These are phyloP conservation scores for Kondoa malvinella DNA, from an alignment of 768 basidiomycete genomes.

Conservation along the genomic window DNA sequence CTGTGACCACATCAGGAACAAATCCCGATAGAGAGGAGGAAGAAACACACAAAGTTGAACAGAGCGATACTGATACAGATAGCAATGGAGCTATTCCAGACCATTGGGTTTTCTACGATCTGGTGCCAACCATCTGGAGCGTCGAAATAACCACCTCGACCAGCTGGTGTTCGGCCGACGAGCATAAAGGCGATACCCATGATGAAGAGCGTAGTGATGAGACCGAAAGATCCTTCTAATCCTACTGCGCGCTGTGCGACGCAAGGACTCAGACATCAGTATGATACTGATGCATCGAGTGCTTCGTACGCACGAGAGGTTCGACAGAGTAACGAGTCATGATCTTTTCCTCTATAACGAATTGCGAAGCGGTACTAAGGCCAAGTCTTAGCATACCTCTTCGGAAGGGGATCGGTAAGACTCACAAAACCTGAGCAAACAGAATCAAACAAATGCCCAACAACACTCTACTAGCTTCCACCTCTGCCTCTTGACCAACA, in stretches of 20 bases:
- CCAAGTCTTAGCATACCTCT: neutral
- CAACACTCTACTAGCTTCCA: constrained; percentile 12
- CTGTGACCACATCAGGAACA: neutral
- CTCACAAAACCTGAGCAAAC: constrained; percentile 88
- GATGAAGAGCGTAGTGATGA: constrained; percentile 55
- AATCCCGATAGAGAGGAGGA: constrained; percentile 37
- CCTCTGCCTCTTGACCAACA: constrained; percentile 9
- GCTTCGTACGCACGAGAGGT: constrained; percentile 44
- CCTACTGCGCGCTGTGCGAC: constrained; percentile 52
- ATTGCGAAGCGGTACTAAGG: constrained; percentile 70
- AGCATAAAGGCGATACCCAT: constrained; percentile 51
- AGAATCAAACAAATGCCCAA: constrained; percentile 70
- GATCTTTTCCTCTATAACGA: constrained; percentile 93
- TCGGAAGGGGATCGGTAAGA: constrained; percentile 18
- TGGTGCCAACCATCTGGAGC: constrained; percentile 75
- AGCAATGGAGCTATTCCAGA: constrained; percentile 12
- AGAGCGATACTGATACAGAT: constrained; percentile 40
- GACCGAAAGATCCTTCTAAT: constrained; percentile 81
- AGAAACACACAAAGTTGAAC: constrained; percentile 46
- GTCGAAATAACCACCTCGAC: constrained; percentile 52
- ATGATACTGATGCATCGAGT: constrained; percentile 65
- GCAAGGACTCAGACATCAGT: constrained; percentile 77
- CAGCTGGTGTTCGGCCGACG: constrained; percentile 33
- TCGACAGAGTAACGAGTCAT: constrained; percentile 69
- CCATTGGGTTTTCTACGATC: constrained; percentile 39